A percentile compares a stretch with the other conserved stretches of the same genome.
Conservation (phyloP, 306 rosid species). For the Sechiopsis laciniata region DNA sequence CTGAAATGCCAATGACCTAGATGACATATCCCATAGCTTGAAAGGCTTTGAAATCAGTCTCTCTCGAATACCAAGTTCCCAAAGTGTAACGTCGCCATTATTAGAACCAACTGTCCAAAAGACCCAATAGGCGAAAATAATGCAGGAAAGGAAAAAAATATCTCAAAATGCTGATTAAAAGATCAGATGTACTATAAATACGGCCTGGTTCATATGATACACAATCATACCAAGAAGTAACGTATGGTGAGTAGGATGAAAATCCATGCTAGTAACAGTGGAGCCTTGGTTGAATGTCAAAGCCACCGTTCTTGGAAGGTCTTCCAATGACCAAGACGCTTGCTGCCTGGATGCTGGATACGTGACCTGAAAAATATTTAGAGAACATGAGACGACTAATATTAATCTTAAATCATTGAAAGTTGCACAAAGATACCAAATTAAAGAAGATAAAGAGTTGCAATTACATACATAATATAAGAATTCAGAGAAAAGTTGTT, state of each 20-base stretch:
- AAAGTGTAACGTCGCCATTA: constrained; percentile 69
- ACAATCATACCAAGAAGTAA: constrained; percentile 62
- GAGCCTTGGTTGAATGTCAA: constrained; percentile 69
- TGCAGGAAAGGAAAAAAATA: neutral
- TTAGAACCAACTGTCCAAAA: constrained; percentile 61
- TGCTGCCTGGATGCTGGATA: constrained; percentile 52
- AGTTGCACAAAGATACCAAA: neutral
- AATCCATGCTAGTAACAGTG: constrained; percentile 84
- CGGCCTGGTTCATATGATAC: constrained; percentile 12
- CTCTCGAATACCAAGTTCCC: constrained; percentile 64
- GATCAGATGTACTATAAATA: neutral
- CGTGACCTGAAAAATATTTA: constrained; percentile 47
- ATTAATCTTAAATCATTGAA: constrained; percentile 18
- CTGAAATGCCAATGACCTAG: constrained; percentile 61
- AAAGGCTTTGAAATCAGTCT: constrained; percentile 68
- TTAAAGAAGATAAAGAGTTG: neutral
- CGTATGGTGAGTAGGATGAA: constrained; percentile 69
- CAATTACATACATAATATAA: neutral
- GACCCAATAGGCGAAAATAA: constrained; percentile 15
- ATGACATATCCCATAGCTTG: constrained; percentile 60
- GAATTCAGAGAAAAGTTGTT: constrained; percentile 21
- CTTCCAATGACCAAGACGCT: constrained; percentile 65
- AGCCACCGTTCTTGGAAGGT: constrained; percentile 73
- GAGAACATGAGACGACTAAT: constrained; percentile 22
- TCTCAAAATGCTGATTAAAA: neutral